These are phyloP conservation scores for Prillingera fragicola DNA, from an alignment of 1,284 basidiomycete genomes.

Conservation along the genomic window DNA sequence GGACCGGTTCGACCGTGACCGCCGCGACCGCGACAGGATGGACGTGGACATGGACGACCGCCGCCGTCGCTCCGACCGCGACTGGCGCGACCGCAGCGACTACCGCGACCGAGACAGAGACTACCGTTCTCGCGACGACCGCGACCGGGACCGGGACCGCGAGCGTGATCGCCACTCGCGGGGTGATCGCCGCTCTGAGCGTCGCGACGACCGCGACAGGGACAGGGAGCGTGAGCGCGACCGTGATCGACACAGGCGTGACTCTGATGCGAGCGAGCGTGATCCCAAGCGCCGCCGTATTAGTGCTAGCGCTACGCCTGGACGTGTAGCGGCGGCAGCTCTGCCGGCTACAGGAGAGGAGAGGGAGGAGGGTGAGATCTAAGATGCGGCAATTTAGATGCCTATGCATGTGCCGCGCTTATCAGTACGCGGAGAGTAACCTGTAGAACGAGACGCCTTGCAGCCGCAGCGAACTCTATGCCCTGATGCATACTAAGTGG, in stretches of 20 bases:
- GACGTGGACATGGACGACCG: constrained; percentile 17
- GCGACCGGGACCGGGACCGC: constrained; percentile 15
- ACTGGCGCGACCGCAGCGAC: constrained; percentile 37
- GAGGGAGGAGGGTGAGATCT: constrained; percentile 20
- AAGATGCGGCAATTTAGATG: neutral
- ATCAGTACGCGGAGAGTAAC: too few species aligned
- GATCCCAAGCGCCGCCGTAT: constrained; percentile 20
- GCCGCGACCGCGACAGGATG: constrained; percentile 38
- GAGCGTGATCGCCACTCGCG: constrained; percentile 12
- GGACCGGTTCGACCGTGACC: constrained; percentile 26
- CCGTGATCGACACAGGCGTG: constrained; percentile 23
- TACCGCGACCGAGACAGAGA: constrained; percentile 43
- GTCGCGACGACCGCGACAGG: constrained; percentile 10
- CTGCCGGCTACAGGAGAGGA: constrained; percentile 4
- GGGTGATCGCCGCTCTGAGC: constrained; percentile 3
- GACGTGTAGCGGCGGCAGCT: neutral
- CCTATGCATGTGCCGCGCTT: neutral
- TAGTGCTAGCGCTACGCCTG: too few species aligned
- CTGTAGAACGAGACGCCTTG: too few species aligned
- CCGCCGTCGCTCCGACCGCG: constrained; percentile 10
- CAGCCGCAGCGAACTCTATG: too few species aligned
- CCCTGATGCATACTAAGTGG: constrained; percentile 16
- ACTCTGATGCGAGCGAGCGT: constrained; percentile 23
- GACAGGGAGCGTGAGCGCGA: constrained; percentile 8
- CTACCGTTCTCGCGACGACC: constrained; percentile 17